Base-by-base conservation (phyloP, 306 rosid species). In the Styphnolobium japonicum region DNA sequence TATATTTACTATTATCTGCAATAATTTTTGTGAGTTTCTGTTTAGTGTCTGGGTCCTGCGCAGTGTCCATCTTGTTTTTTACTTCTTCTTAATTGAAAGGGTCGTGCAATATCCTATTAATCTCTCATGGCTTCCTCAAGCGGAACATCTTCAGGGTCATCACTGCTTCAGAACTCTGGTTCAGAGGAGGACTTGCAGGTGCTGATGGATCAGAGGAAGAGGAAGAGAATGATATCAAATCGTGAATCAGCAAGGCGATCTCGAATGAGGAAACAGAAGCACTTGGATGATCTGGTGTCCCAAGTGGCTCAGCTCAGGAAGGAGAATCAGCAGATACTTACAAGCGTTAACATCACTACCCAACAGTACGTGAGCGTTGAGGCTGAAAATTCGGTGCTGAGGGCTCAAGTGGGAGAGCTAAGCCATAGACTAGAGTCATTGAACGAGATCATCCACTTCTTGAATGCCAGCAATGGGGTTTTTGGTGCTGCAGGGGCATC, bases 201-300 rank as follows among this genome's bases (percentile, higher is more conserved):
- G 2, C 12, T 89, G 81, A 89, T 91, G 91, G 93, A 92, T 79
- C 93, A 90, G 77, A 89, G 96, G 21, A 95, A 95, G 76, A 88
- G 98, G 83, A 95, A 95, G 86, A 87, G 98, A 64, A 95, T 95
- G 98, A 53, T 91, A 63, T 95, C 98, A 0, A 95, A 95, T n/a
- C 89, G 98, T 0, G 98, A 95, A 77, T 95, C 98, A 0, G 98
- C 98, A 0, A 83, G 98, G 43, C 46, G 98, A 29, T 95, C 98
- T 4, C 75, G 98, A 74, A 87, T 95, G 98, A 90, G 97, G 73
- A 95, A 95, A 58, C 98, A 91, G 86, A 90, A 95, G 86, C 98
- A 95, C 78, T 56, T 93, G 83, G 98, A 95, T 56, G 98, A 95
- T 79, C 88, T 95, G 53, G 88, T 83, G 76, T 87, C 87, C 0